Conservation (phyloP, 495 filamentous ascomycete genomes). For the Darksidea phi region DNA sequence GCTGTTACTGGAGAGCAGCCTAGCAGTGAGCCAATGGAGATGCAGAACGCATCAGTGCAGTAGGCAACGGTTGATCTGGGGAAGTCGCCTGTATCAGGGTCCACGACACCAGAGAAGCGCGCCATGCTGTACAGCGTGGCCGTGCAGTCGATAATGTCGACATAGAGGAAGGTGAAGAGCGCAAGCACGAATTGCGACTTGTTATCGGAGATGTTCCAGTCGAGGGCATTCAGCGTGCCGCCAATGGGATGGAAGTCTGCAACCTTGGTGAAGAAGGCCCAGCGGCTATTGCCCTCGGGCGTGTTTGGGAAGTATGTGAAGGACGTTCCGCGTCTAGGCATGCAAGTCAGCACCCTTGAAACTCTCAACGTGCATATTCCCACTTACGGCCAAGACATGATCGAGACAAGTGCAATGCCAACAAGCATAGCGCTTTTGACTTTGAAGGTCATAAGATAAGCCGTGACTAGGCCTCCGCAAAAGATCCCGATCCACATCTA, state of each 20-base stretch:
- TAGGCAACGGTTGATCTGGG: conserved; percentile 78
- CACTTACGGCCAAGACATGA: conserved; percentile 72
- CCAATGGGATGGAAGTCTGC: conserved; percentile 75
- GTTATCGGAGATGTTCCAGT: conserved; percentile 64
- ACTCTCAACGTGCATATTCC: neutral
- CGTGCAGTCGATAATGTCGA: conserved; percentile 78
- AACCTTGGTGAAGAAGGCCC: conserved; percentile 82
- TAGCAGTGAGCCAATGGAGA: conserved; percentile 74
- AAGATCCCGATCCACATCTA: conserved; percentile 81
- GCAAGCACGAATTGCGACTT: conserved; percentile 74
- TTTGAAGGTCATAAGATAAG: conserved; percentile 75
- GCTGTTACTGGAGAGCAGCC: conserved; percentile 76
- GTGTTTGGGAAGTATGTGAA: conserved; percentile 79
- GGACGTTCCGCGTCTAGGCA: conserved; percentile 52
- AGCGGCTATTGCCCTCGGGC: conserved; percentile 58
- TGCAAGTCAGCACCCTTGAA: conserved; percentile 7
- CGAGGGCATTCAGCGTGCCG: conserved; percentile 61
- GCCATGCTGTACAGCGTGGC: conserved; percentile 84
- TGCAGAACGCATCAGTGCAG: conserved; percentile 73
- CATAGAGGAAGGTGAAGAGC: conserved; percentile 81
- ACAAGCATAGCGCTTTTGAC: conserved; percentile 79
- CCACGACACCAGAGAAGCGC: conserved; percentile 71
- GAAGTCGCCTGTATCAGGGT: conserved; percentile 71
- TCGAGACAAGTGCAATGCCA: conserved; percentile 76
- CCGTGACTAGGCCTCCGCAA: conserved; percentile 75